A percentile compares a stretch with the other conserved stretches of the same genome.
Conservation (phyloP, 2,329 filamentous ascomycete species). For the Dendryphion nanum region DNA sequence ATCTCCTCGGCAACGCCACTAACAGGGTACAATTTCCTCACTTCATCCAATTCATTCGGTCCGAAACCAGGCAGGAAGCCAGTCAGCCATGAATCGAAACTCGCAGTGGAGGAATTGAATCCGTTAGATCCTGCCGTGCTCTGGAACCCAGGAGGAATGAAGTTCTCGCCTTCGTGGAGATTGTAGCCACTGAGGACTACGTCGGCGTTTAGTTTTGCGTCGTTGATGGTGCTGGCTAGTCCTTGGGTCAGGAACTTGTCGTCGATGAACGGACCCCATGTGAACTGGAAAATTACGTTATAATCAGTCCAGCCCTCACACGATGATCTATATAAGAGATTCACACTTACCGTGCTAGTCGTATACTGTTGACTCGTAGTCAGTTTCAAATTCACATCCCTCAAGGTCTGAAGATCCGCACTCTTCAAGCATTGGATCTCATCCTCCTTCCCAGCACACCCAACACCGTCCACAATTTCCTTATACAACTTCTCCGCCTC, state of each 20-base stretch:
- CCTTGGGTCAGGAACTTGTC: conserved; percentile 50
- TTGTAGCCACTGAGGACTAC: conserved; percentile 59
- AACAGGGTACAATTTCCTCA: conserved; percentile 50
- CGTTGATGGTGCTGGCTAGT: conserved; percentile 46
- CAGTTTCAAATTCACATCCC: conserved; percentile 53
- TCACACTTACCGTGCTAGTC: conserved; percentile 53
- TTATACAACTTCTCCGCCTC: conserved; percentile 55
- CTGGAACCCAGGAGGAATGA: conserved; percentile 53
- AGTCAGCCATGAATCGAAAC: conserved; percentile 54
- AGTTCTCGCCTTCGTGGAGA: conserved; percentile 62
- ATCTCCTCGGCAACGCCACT: conserved; percentile 50
- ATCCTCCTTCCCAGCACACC: conserved; percentile 41
- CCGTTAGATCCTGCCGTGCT: conserved; percentile 33
- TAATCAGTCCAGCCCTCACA: too few relatives aligned
- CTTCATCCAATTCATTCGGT: conserved; percentile 35
- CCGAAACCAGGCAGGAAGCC: conserved; percentile 55
- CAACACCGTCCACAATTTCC: conserved; percentile 46
- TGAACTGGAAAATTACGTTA: too few relatives aligned
- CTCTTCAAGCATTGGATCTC: conserved; percentile 56
- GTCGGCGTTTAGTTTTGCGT: conserved; percentile 45
- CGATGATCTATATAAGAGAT: too few relatives aligned
- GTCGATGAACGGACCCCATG: conserved; percentile 62
- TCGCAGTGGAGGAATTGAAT: conserved; percentile 52
- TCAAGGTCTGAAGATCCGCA: conserved; percentile 53
- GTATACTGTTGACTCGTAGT: conserved; percentile 52